These are phyloP conservation scores for Metschnikowia arizonensis DNA, from an alignment of 805 yeast species.

Conservation along the genomic window DNA sequence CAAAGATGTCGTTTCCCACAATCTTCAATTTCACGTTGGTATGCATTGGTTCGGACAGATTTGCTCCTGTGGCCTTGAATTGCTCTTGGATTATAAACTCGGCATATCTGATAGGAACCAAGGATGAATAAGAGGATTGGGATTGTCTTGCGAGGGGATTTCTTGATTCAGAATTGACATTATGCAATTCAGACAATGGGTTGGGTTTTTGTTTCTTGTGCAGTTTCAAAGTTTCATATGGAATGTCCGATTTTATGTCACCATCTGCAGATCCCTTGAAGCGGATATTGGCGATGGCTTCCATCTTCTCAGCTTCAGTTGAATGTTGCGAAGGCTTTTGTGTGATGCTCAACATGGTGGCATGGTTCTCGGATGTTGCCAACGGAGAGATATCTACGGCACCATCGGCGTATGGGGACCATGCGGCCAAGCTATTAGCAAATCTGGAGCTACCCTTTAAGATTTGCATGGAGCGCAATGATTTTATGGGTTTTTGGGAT, in stretches of 20 bases:
- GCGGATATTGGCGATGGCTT: constrained; percentile 47
- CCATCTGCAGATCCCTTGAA: constrained; percentile 57
- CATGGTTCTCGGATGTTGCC: constrained; percentile 41
- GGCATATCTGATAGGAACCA: constrained; percentile 55
- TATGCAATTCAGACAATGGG: not conserved
- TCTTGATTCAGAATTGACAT: not conserved
- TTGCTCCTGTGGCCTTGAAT: constrained; percentile 4
- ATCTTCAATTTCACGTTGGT: constrained; percentile 38
- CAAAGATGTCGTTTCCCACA: constrained; percentile 70
- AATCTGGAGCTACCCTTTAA: constrained; percentile 61
- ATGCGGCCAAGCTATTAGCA: constrained; percentile 60
- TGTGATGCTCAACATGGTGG: constrained; percentile 22
- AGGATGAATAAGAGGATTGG: constrained; percentile 41
- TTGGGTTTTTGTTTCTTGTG: constrained; percentile 20
- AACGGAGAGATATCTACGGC: constrained; percentile 64
- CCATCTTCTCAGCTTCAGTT: constrained; percentile 22
- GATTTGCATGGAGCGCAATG: constrained; percentile 54
- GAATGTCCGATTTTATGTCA: constrained; percentile 28
- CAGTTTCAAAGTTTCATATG: constrained; percentile 36
- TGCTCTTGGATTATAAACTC: constrained; percentile 42
- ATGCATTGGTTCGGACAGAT: constrained; percentile 9
- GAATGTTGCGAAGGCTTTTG: constrained; percentile 7
- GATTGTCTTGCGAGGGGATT: constrained; percentile 4
- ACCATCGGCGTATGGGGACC: constrained; percentile 72
- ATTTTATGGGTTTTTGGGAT: constrained; percentile 34